Evolutionary conservation across 495 filamentous ascomycete species (phyloP).

Genomic region (Hypoxylon fuscum): DNA sequence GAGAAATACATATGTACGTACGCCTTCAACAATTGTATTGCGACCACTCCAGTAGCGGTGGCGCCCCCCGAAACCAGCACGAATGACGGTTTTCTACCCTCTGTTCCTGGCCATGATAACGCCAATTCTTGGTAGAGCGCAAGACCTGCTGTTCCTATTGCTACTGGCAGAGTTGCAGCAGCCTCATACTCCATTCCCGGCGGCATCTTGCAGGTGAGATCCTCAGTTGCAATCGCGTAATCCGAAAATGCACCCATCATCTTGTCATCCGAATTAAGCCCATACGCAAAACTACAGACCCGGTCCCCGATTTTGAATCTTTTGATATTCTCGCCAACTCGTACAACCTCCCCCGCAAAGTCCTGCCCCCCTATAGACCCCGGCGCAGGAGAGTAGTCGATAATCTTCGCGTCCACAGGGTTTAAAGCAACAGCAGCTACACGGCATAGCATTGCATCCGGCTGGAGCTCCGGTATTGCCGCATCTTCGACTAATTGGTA

Average conservation of each 20-base stretch:
- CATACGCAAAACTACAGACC: slow-evolving; percentile 47
- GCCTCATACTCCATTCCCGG: slow-evolving; percentile 38
- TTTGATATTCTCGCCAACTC: slow-evolving; percentile 42
- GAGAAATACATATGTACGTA: not conserved
- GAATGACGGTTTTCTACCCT: slow-evolving; percentile 7
- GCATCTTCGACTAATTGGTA: too few relatives aligned
- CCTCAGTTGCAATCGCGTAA: slow-evolving; percentile 35
- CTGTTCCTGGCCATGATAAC: slow-evolving; percentile 34
- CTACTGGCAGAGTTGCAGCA: slow-evolving; percentile 49
- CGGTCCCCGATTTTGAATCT: slow-evolving; percentile 42
- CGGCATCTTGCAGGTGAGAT: slow-evolving; percentile 31
- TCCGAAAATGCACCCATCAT: slow-evolving; percentile 50
- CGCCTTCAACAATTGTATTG: slow-evolving; percentile 47
- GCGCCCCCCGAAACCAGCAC: slow-evolving; percentile 53
- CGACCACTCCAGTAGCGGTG: slow-evolving; percentile 49
- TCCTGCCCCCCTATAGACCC: slow-evolving; percentile 44
- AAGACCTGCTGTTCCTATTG: slow-evolving; percentile 46
- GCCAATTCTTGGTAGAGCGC: slow-evolving; percentile 42
- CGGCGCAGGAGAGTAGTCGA: slow-evolving; percentile 39
- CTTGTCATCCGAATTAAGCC: slow-evolving; percentile 26
- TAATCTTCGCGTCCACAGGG: slow-evolving; percentile 66
- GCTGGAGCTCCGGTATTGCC: too few relatives aligned
- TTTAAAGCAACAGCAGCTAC: slow-evolving; percentile 51
- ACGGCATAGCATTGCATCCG: not conserved
- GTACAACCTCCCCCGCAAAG: slow-evolving; percentile 46